Base-by-base conservation (phyloP, 2,329 filamentous ascomycete species). In the Plenodomus biglobosus region DNA sequence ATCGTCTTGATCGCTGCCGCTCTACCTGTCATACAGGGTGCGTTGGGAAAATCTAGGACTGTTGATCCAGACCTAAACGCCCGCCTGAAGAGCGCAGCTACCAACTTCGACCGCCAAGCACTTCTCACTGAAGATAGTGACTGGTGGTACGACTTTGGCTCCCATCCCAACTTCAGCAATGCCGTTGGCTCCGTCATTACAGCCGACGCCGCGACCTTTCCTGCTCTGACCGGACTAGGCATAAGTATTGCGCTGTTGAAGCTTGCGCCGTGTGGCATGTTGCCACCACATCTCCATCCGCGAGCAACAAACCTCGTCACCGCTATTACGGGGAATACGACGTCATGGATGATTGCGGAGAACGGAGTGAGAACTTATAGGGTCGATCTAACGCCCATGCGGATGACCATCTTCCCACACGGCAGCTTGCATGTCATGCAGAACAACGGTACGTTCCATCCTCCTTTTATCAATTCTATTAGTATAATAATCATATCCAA, bases 151-250 rank as follows among this genome's bases (percentile, higher is more conserved):
- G 76, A 81, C 65, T 81, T 80, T 64, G 48, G 72, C 21, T 65
- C 66, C 8, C 68, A 77, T 42, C 55, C 62, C 11, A 67, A 70
- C 56, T 78, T 75, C 61, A 75, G 77, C 58, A 76, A 68, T 24
- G 74, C 74, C 51, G 51, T 76, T 1, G 78, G 79, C 11, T 72
- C 73, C 15, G 78, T 81, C 27, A 71, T 77, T 53, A 80, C 78
- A 55, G 78, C 78, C 54, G 79, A 80, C 53, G 75, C 75, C 11
- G 77, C 77, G 16, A 79, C 76, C 17, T 80, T 80, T 54, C 78
- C 78, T 4, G 76, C 77, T 16, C 66, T 76, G 1, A 71, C 72
- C 13, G 75, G 73, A 17, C 71, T 77, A 27, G 76, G 76, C 34
- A 75, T 80, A 66, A 79, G 76, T 13, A 60, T 78, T 61, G 76